Base-by-base conservation (phyloP, 805 yeast species). In the Dipodascus geniculatus region DNA sequence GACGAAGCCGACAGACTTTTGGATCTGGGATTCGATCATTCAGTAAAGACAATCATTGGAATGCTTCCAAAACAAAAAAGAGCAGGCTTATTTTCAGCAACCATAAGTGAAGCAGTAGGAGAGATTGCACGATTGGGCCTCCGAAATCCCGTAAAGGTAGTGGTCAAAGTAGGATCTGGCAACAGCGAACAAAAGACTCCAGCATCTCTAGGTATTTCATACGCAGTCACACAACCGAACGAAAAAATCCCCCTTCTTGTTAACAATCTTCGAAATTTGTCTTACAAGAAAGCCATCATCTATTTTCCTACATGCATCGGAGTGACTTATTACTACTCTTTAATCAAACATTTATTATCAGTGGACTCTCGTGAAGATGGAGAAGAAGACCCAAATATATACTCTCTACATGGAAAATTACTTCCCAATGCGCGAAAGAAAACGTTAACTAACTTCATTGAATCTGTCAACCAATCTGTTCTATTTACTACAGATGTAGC, bases 401-500 rank as follows among this genome's bases (percentile, higher is more conserved):
- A 74, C 61, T 87, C 97, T 0, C 70, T 93, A 48, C 98, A 93
- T 68, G 99, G 99, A 1, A 93, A 91, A 65, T 73, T 93, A 31
- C 80, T 81, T n/a, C 83, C 95, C 0, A 80, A 78, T 49, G 79
- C 96, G 16, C 76, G 99, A 59, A 68, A 84, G 52, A 85, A 80
- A 64, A 86, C 96, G 0, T 70, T 91, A 48, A 73, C 74, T 9
- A 70, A 67, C 33, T 93, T 91, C 64, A 65, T 81, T 0, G 74
- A 75, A 0, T 56, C 62, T 2, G 62, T 65, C 4, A 68, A 69
- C 2, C 82, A 80, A 58, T 73, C 82, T 8, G 79, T 91, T 0
- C 68, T 93, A 22, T 71, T 93, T 68, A 89, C 99, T 1, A 93
- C 99, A 0, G 99, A 93, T 73, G 96, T 93, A n/a, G 97, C 99